Base-by-base conservation (phyloP, 768 basidiomycete species). In the Trametopsis cervina region DNA sequence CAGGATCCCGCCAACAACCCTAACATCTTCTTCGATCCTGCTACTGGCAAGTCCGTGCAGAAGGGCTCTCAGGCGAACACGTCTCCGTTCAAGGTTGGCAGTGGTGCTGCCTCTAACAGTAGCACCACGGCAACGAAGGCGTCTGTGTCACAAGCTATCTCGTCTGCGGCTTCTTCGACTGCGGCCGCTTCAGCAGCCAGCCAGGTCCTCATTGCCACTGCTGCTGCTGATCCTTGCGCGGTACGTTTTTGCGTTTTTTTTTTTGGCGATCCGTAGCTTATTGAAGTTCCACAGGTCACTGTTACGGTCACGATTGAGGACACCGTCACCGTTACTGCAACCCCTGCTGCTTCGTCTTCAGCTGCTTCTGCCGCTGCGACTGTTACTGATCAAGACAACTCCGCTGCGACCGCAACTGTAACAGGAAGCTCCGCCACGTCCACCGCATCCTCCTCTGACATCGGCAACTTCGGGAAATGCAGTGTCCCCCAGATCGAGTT, bases 401-500 rank as follows among this genome's bases (percentile, higher is more conserved):
- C 42, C 11, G 33, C 33, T 25, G 44, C 50, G 24, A 12, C 41
- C 23, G 22, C 24, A 9, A 29, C 52, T 3, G 26, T 44, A 11
- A 33, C 36, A 15, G 56, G 48, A 39, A 50, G 54, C 6, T 50
- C 52, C n/a, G 47, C 62, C 9, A 40, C 50, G 7, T 47, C 57
- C 6, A 53, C 47, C 9, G 54, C 54, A 23, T 51, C 37, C 15
- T 15, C 50, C 36, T 42, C 55, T 39, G 51, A 44, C 4, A 54
- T 63, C 43, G 63, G 62, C 41, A 50, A 78, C 64, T 81, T 83
- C 51, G 79, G 80, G 27, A 67, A 60, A 20, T 81, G 80, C 66
- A 65, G 74, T 3, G 66, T 73, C 26, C 78, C 78, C 15, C 62
- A 77, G 59, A 77, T 82, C 42, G 67, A 73, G 46, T 82, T 81